These are phyloP conservation scores for Ligustrum vulgare DNA, from an alignment of 257 asterid species.

Conservation along the genomic window DNA sequence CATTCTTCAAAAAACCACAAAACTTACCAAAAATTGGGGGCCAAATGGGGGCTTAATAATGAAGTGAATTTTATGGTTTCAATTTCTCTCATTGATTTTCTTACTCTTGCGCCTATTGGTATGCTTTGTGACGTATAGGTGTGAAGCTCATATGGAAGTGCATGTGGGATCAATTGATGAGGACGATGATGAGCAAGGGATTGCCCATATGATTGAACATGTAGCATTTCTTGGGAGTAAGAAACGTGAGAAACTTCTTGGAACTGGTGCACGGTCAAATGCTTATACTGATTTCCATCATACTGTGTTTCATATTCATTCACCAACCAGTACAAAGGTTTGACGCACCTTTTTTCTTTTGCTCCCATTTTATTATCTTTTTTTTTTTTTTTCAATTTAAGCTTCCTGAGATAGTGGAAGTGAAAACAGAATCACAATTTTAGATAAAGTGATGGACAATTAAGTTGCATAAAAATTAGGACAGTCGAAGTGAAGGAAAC, in stretches of 20 bases:
- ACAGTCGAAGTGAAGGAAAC: slow-evolving; percentile 2
- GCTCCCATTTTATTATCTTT: background rate
- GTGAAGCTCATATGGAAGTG: slow-evolving; percentile 99
- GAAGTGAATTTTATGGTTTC: background rate
- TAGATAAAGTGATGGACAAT: slow-evolving; percentile 15
- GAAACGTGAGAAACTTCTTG: slow-evolving; percentile 98
- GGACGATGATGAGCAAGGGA: slow-evolving; percentile 99
- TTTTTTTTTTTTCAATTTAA: slow-evolving; percentile 3
- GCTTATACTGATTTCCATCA: slow-evolving; percentile 99
- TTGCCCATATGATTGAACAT: slow-evolving; percentile 99
- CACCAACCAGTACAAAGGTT: slow-evolving; percentile 91
- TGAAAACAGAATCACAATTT: slow-evolving; percentile 5
- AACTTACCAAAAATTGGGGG: too few species aligned
- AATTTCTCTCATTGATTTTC: background rate
- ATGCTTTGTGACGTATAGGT: slow-evolving; percentile 47
- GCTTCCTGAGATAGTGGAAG: background rate
- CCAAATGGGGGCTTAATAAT: too few species aligned
- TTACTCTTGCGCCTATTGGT: slow-evolving; percentile 15
- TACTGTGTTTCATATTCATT: slow-evolving; percentile 97
- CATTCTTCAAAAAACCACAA: too few species aligned
- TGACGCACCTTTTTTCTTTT: slow-evolving; percentile 15
- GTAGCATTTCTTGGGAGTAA: slow-evolving; percentile 99
- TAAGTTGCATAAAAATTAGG: background rate
- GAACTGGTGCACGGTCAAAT: slow-evolving; percentile 98
- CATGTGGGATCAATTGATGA: slow-evolving; percentile 98